Conservation (phyloP, 768 basidiomycete species). For the Amanita rubescens region DNA sequence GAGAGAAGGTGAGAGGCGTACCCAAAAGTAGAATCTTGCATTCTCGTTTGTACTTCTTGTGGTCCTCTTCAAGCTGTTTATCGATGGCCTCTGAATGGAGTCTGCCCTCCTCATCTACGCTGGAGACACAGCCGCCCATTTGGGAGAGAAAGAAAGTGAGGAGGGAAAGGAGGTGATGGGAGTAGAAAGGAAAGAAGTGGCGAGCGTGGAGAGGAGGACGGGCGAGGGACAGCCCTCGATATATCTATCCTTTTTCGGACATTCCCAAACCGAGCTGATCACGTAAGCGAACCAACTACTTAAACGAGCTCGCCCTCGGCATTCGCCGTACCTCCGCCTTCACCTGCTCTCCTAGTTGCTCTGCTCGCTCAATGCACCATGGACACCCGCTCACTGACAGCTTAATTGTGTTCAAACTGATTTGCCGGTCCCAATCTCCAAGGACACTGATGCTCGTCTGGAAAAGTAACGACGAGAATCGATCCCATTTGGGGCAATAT, state of each 20-base stretch:
- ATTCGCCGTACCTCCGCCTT: too few species aligned
- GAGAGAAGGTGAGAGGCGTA: conserved; percentile 27
- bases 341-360: too few species aligned
- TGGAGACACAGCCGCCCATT: conserved; percentile 69
- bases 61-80: conserved; percentile 80
- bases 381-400: too few species aligned
- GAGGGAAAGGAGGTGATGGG: not conserved
- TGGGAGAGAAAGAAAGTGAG: not conserved
- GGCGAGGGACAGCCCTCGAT: conserved; percentile 5
- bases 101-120: conserved; percentile 49
- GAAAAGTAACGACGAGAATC: too few species aligned
- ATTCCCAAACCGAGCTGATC: not conserved
- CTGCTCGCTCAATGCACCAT: too few species aligned
- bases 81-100: conserved; percentile 71
- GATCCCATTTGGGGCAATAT: too few species aligned
- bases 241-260: conserved; percentile 10
- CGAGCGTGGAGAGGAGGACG: not conserved
- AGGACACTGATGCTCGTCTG: too few species aligned
- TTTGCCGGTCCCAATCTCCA: too few species aligned
- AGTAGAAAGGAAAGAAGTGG: not conserved
- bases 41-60: conserved; percentile 72
- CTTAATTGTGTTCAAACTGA: too few species aligned
- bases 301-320: too few species aligned
- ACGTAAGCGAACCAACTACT: too few species aligned
- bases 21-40: conserved; percentile 93